Base-by-base conservation (phyloP, 208 protist species). In the Trypanosoma mega region DNA sequence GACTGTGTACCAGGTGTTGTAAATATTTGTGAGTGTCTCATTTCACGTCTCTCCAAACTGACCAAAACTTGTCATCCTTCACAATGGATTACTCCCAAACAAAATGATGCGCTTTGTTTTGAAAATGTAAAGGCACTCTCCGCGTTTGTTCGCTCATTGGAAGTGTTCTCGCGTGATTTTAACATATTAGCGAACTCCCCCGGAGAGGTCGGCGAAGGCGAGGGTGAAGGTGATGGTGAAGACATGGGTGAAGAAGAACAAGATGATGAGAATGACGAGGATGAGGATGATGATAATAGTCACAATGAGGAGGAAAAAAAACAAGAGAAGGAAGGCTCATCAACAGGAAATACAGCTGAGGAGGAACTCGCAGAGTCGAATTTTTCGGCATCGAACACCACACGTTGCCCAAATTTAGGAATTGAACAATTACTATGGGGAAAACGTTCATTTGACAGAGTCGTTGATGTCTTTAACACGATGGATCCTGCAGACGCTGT, bases 31-130 rank as follows among this genome's bases (percentile, higher is more conserved):
- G 54, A 70, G n/a, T 7, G 41, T 5, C 27, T 70, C 14, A 20
- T 70, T 14, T 43, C 27, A n/a, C 44, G 33, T 9, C 27, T 68
- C 12, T 50, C 39, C 20, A 68, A 68, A 55, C 21, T 68, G n/a
- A 36, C 39, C 6, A 37, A 61, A 47, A 61, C 27, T 16, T 34
- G 20, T 44, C 50, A 55, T 44, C 4, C 14, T 43, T 44, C 50
- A 37, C 1, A 1, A 48, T 2, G 7, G 2, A n/a, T 48, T 48
- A 48, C 16, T 2, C 9, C 8, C 6, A 16, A 23, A 48, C 16
- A 48, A 48, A 23, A 48, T 48, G 18, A 48, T 5, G 18, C 9
- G 21, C 9, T 48, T 20, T 23, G 44, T 48, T 23, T 48, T 48
- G 9, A 5, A 1, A 29, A 23, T 48, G 27, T 48, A 29, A 48